phyloP scores from a whole-genome alignment of 2,329 filamentous ascomycete genomes.

The Sclerotiophoma versabilis region DNA sequence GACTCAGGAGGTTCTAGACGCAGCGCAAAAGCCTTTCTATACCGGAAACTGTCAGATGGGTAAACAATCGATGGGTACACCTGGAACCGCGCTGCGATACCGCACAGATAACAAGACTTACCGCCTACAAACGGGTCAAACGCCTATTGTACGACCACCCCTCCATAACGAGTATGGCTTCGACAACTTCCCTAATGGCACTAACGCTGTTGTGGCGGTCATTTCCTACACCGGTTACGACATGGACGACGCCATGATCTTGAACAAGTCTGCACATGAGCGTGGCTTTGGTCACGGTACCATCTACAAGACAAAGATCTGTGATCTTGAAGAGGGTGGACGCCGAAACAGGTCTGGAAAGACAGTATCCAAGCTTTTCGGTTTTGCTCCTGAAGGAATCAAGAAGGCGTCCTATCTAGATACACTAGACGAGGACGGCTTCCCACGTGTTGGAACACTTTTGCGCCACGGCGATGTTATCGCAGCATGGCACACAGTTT shows the following conservation, averaged over 20 bases:
- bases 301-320: conserved; percentile 97
- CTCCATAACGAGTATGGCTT: conserved; percentile 96
- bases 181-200: conserved; percentile 97
- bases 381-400: conserved; percentile 80
- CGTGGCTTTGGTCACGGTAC: conserved; percentile 94
- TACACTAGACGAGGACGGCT: conserved; percentile 84
- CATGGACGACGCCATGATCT: conserved; percentile 99
- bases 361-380: conserved; percentile 82
- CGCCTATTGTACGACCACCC: conserved; percentile 88
- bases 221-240: conserved; percentile 99
- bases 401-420: conserved; percentile 74
- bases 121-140: conserved; percentile 92
- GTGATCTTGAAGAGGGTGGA: conserved; percentile 80
- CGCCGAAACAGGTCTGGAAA: conserved; percentile 70
- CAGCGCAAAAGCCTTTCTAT: too few relatives aligned
- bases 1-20: too few relatives aligned
- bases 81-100: conserved; percentile 81
- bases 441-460: conserved; percentile 80
- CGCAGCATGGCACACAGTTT: conserved; percentile 88
- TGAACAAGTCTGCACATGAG: conserved; percentile 97
- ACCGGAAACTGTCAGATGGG: conserved; percentile 81
- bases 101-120: conserved; percentile 98
- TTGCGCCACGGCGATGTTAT: conserved; percentile 83
- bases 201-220: conserved; percentile 93
- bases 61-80: conserved; percentile 99